Evolutionary conservation across 495 filamentous ascomycete species (phyloP), one percentile per base, ranked within the genome.

Genomic region (Aspergillus ellipticus): DNA sequence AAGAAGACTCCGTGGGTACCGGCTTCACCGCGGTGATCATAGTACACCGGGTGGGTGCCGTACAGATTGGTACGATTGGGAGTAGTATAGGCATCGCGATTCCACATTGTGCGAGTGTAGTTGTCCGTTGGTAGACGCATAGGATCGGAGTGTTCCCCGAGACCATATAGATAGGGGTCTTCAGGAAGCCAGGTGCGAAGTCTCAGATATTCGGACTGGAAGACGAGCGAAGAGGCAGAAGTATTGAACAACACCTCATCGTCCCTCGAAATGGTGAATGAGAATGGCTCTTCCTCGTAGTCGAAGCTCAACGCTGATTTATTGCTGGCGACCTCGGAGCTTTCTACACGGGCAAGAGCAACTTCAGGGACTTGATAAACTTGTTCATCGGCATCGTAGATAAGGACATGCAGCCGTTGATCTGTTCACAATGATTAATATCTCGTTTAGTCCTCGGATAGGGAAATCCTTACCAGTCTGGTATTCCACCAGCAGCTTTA

Each of bases 1-100:
- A 94, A 74, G 69, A 96, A 89, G 19, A 94, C 90, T 39, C 87
- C 91, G 65, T 95, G 90, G 3, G 89, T 87, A 15, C 87, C 85
- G 11, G 76, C 68, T 17, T 69, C 69, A 2, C 75, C 77, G 9
- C 91, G 82, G 64, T 90, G 86, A 56, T 95, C 91, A 59, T 88
- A 86, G 71, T 96, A 96, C 11, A 96, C 76, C 0, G 91, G 91
- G 61, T 96, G 91, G 57, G 80, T 84, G 6, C 90, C 89, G 59
- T 96, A 96, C 19, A 94, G 67, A 64, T 96, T 96, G n/a, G 80
- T 76, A 50, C 86, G 81, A 8, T 82, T 68, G 8, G 81, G 82
- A 54, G 89, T 79, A 4, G 72, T 74, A 60, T 87, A 91, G 0
- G 88, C 68, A 69, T 94, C 90, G 47, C 89, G 84, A 20, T 80